Evolutionary conservation across 805 yeast genomes (phyloP).

Genomic region (Cyberlindnera xishuangbannaensis): DNA sequence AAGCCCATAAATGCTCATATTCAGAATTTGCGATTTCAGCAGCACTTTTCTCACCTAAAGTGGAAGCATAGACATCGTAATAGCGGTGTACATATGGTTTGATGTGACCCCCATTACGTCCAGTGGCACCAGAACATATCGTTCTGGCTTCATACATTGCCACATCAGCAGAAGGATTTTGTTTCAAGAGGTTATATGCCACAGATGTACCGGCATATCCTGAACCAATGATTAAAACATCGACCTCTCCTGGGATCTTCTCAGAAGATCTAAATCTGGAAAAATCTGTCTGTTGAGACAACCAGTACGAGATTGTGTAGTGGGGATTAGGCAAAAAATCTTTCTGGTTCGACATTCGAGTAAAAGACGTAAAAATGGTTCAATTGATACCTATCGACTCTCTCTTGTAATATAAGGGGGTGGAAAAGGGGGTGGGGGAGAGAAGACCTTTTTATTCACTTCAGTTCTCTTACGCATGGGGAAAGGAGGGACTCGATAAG

Average conservation of each 20-base stretch:
- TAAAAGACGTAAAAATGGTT: too few relatives aligned
- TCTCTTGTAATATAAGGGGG: too few relatives aligned
- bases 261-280: conserved; percentile 12
- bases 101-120: conserved; percentile 45
- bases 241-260: conserved; percentile 31
- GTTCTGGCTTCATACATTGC: conserved; percentile 38
- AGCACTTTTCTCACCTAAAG: conserved; percentile 22
- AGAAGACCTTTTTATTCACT: too few relatives aligned
- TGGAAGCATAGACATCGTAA: conserved; percentile 6
- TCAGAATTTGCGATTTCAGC: conserved; percentile 36
- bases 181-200: conserved; percentile 30
- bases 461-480: too few relatives aligned
- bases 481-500: too few relatives aligned
- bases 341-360: too few relatives aligned
- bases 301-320: conserved; percentile 16
- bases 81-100: conserved; percentile 29
- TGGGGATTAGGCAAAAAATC: too few relatives aligned
- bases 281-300: conserved; percentile 15
- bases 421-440: too few relatives aligned
- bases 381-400: too few relatives aligned
- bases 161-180: conserved; percentile 20
- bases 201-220: conserved; percentile 41
- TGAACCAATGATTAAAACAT: conserved; percentile 38
- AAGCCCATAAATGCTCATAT: conserved; percentile 27
- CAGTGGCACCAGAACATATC: conserved; percentile 39